Conservation (phyloP, 2,329 filamentous ascomycete genomes). For the Trichoderma aggressivum region DNA sequence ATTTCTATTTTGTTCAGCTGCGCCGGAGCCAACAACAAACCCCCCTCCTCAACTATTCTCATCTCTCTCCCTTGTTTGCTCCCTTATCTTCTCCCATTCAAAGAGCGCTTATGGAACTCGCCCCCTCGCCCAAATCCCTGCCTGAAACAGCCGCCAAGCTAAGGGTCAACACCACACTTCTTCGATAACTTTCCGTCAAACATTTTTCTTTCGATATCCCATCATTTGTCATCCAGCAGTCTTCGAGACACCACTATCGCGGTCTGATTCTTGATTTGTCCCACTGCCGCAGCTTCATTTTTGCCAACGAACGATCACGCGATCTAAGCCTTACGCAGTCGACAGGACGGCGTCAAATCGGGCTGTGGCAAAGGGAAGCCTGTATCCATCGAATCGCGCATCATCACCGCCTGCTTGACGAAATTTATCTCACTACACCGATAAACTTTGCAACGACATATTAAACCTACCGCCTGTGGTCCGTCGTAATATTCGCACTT, state of each 20-base stretch:
- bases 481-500: neutral
- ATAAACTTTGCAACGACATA: neutral
- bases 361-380: neutral
- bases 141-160: slow-evolving; percentile 26
- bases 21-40: neutral
- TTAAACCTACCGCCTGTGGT: neutral
- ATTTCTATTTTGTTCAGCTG: neutral
- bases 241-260: neutral
- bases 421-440: neutral
- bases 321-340: slow-evolving; percentile 4
- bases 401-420: neutral
- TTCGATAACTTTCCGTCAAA: slow-evolving; percentile 14
- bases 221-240: slow-evolving; percentile 16
- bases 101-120: slow-evolving; percentile 12
- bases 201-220: slow-evolving; percentile 17
- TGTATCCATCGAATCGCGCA: neutral
- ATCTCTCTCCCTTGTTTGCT: slow-evolving; percentile 1
- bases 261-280: neutral
- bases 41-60: neutral
- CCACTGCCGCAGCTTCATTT: neutral
- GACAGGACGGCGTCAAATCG: neutral
- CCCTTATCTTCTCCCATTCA: neutral
- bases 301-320: slow-evolving; percentile 5
- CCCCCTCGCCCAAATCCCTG: slow-evolving; percentile 23
- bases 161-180: slow-evolving; percentile 9